Evolutionary conservation across 2,329 filamentous ascomycete species (phyloP).

Genomic region (Graphilbum fragrans): DNA sequence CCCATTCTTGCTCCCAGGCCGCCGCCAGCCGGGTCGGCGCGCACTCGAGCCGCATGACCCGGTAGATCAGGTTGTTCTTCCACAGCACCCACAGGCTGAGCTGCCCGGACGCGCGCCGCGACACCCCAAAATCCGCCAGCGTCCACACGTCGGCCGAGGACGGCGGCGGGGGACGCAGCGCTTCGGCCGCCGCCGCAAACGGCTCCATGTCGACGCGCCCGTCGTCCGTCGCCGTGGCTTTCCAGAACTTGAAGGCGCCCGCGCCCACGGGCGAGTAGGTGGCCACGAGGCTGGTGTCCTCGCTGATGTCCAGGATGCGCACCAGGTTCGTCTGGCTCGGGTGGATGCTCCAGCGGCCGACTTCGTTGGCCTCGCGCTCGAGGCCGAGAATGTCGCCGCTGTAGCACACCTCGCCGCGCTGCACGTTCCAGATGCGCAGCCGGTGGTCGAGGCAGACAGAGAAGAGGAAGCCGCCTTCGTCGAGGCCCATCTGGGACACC

Average conservation of each 20-base stretch:
- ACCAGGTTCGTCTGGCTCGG: slow-evolving; percentile 68
- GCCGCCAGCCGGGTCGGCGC: slow-evolving; percentile 49
- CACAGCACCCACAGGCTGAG: slow-evolving; percentile 60
- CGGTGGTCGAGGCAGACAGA: slow-evolving; percentile 84
- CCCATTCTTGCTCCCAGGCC: slow-evolving; percentile 60
- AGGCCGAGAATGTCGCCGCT: slow-evolving; percentile 68
- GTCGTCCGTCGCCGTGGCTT: slow-evolving; percentile 51
- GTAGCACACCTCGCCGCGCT: slow-evolving; percentile 65
- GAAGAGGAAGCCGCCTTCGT: slow-evolving; percentile 46
- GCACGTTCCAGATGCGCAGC: slow-evolving; percentile 78
- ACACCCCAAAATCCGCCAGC: slow-evolving; percentile 61
- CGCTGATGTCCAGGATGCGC: slow-evolving; percentile 50
- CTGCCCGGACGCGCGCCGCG: slow-evolving; percentile 31
- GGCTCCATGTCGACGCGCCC: slow-evolving; percentile 48
- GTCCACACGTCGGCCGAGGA: slow-evolving; percentile 69
- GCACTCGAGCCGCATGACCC: slow-evolving; percentile 62
- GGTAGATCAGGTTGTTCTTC: slow-evolving; percentile 74
- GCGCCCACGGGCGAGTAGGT: slow-evolving; percentile 81
- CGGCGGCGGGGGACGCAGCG: slow-evolving; percentile 55
- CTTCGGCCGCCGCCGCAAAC: slow-evolving; percentile 41
- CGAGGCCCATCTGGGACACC: slow-evolving; percentile 36
- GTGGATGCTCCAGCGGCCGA: slow-evolving; percentile 64
- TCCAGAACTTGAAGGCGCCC: slow-evolving; percentile 93
- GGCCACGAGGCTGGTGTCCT: slow-evolving; percentile 48
- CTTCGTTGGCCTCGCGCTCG: slow-evolving; percentile 51